A percentile compares a stretch with the other conserved stretches of the same genome.
Conservation (phyloP, 306 rosid species). For the Medicago ruthenica region DNA sequence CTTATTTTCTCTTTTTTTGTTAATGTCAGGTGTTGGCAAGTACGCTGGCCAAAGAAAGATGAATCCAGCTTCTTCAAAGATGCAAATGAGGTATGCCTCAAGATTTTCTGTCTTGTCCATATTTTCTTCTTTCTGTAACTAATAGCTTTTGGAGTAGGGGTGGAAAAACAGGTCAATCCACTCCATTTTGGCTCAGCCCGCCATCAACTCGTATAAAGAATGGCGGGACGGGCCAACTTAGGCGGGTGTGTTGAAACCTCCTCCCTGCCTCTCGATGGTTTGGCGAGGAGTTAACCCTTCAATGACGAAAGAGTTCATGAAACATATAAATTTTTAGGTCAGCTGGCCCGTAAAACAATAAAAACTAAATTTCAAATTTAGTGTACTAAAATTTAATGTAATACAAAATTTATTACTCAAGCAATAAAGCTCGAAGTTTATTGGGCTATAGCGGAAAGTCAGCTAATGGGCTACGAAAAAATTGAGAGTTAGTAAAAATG, state of each 20-base stretch:
- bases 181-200: not conserved
- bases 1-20: conserved; percentile 4
- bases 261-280: not conserved
- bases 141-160: not conserved
- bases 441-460: too few species aligned
- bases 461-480: too few species aligned
- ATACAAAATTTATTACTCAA: too few species aligned
- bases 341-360: too few species aligned
- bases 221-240: not conserved
- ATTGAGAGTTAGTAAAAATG: too few species aligned
- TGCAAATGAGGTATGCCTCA: conserved; percentile 56
- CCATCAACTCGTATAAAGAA: not conserved
- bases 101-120: conserved; percentile 4
- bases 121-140: not conserved
- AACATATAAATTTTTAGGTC: too few species aligned
- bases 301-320: not conserved
- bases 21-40: conserved; percentile 52
- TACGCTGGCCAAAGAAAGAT: conserved; percentile 61
- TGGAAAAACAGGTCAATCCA: not conserved
- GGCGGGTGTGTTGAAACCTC: not conserved
- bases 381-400: too few species aligned
- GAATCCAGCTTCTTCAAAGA: conserved; percentile 52
- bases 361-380: too few species aligned
- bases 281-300: not conserved
- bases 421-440: too few species aligned